A percentile compares a stretch with the other conserved stretches of the same genome.
Evolutionary conservation across 2,329 filamentous ascomycete species (phyloP).

Genomic region (Plectosphaerella cucumerina): DNA sequence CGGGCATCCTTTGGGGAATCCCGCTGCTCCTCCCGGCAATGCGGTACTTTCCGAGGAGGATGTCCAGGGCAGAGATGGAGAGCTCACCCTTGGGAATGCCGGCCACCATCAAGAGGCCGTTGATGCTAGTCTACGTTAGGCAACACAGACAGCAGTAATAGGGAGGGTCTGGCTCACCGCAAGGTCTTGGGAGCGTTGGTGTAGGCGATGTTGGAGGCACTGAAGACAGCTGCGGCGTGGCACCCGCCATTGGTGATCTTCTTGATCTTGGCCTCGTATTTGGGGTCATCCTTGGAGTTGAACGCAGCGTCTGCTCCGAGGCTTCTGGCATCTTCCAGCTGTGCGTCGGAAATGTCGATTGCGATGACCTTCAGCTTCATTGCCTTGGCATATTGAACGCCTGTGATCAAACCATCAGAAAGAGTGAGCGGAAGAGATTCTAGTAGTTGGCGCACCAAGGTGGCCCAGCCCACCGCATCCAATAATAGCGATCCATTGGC

Average conservation of each 20-base stretch:
- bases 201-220: slow-evolving; percentile 13
- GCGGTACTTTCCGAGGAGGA: slow-evolving; percentile 30
- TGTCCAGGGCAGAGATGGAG: slow-evolving; percentile 29
- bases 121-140: slow-evolving; percentile 3
- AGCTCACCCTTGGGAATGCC: slow-evolving; percentile 28
- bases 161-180: not conserved
- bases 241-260: slow-evolving; percentile 32
- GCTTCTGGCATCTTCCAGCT: slow-evolving; percentile 9
- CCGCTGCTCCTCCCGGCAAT: slow-evolving; percentile 13
- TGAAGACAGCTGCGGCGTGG: slow-evolving; percentile 35
- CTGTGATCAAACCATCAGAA: not conserved
- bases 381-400: slow-evolving; percentile 14
- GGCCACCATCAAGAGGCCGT: slow-evolving; percentile 11
- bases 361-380: slow-evolving; percentile 14
- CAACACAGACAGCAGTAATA: not conserved
- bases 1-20: slow-evolving; percentile 7
- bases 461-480: slow-evolving; percentile 19
- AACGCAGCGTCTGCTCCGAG: slow-evolving; percentile 9
- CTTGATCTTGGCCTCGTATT: slow-evolving; percentile 32
- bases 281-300: slow-evolving; percentile 8
- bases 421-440: not conserved
- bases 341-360: slow-evolving; percentile 14
- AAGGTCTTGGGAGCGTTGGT: slow-evolving; percentile 16
- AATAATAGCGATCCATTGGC: slow-evolving; percentile 16
- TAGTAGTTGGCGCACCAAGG: slow-evolving; percentile 8